phyloP scores from a whole-genome alignment of 116 monocot species.

The Posidonia oceanica region DNA sequence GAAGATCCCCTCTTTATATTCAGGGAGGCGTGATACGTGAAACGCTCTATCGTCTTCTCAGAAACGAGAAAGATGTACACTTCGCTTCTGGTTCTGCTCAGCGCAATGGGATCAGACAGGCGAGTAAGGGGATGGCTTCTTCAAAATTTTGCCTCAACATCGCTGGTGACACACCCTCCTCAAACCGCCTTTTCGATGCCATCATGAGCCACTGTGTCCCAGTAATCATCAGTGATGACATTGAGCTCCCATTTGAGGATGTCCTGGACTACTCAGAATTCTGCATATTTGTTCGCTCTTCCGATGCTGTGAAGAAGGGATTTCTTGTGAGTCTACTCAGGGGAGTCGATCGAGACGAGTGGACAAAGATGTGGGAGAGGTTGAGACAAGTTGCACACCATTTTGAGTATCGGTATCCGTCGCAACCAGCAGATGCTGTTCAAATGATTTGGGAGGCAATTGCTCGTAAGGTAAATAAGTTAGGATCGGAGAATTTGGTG shows the following conservation, averaged over 20 bases:
- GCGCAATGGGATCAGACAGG: constrained; percentile 22
- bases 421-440: constrained; percentile 57
- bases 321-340: constrained; percentile 47
- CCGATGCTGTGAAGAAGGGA: constrained; percentile 48
- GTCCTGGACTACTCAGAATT: constrained; percentile 71
- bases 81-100: constrained; percentile 45
- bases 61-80: constrained; percentile 57
- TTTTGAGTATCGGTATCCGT: constrained; percentile 74
- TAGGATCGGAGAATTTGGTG: constrained; percentile 16
- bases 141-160: constrained; percentile 78
- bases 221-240: constrained; percentile 70
- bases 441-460: constrained; percentile 92
- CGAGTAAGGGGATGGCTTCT: constrained; percentile 57
- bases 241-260: constrained; percentile 92
- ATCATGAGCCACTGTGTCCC: constrained; percentile 77
- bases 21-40: constrained; percentile 63
- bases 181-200: constrained; percentile 68
- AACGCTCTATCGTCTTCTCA: constrained; percentile 53
- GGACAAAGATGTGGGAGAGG: constrained; percentile 69
- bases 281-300: constrained; percentile 53
- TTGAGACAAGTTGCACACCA: constrained; percentile 41
- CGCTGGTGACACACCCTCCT: constrained; percentile 88
- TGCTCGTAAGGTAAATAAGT: constrained; percentile 30
- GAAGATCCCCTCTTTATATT: not conserved
- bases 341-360: constrained; percentile 31